Base-by-base conservation (phyloP, 1,139 yeast species). In the Trichomonascaceae sp. region DNA sequence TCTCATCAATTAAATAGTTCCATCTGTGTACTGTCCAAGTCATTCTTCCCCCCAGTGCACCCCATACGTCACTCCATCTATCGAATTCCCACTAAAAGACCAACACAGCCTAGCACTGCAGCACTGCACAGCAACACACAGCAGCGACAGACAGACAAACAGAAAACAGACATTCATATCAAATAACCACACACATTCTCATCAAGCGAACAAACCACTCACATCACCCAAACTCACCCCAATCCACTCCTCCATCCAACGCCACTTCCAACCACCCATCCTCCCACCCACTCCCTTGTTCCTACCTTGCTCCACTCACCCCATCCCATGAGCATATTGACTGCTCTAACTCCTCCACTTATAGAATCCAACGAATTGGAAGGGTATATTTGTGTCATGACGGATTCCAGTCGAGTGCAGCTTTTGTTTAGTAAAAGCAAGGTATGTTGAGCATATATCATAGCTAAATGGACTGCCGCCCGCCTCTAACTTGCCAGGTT, bases 401-500 rank as follows among this genome's bases (percentile, higher is more conserved):
- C 36, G 17, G 30, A 24, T 48, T 43, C 52, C 8, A 43, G 52
- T 20, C 22, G 56, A 49, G 72, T 70, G 43, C 69, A 66, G 55
- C 64, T 73, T 51, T 57, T 73, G 30, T 73, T 70, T 60, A 66
- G 72, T 48, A 72, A 73, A 57, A 69, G 75, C 30, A 73, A 73
- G 58, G 70, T 59, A 48, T 13, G 62, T 53, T 8, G 22, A 22
- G 3, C 24, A 22, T 22, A 22, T 22, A 4, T 6, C 6, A n/a
- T 12, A 27, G 5, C 32, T 5, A 27, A 10, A 10, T 22, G 15
- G 17, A 12, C 38, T 19, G 46, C 9, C n/a, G n/a, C n/a, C n/a
- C n/a, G n/a, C 10, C 38, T 24, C 50, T 46, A 47, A 46, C 20
- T 12, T 13, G 43, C n/a, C 44, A 85, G 68, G 89, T 85, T 3